Evolutionary conservation across 306 rosid genomes (phyloP).

Genomic region (Trifolium subterraneum): DNA sequence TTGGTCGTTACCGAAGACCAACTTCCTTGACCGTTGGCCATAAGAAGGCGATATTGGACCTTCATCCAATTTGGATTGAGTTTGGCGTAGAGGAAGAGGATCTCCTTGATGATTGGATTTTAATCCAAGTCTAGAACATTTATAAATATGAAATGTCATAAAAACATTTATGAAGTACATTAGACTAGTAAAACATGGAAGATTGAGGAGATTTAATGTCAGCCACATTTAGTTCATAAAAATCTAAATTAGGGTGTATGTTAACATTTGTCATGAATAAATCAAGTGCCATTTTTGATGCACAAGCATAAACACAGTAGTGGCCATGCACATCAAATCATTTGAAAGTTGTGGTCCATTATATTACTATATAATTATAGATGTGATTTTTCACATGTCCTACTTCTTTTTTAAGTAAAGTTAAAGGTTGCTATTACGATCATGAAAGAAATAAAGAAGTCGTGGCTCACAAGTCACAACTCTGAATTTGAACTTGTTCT

Average conservation of each 20-base stretch:
- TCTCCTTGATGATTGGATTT: too few species aligned
- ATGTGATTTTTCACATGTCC: constrained; percentile 31
- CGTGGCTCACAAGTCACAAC: constrained; percentile 22
- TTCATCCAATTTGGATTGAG: too few species aligned
- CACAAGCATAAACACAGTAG: not conserved
- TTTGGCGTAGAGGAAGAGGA: too few species aligned
- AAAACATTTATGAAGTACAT: too few species aligned
- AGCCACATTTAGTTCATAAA: not conserved
- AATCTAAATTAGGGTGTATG: not conserved
- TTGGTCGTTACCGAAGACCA: too few species aligned
- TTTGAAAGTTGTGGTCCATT: constrained; percentile 38
- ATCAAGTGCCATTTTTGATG: constrained; percentile 6
- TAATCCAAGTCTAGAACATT: too few species aligned
- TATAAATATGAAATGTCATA: too few species aligned
- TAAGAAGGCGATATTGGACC: too few species aligned
- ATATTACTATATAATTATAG: constrained; percentile 8
- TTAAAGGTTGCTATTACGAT: constrained; percentile 37
- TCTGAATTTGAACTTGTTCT: constrained; percentile 36
- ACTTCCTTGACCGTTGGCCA: too few species aligned
- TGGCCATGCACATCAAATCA: constrained; percentile 7
- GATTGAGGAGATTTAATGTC: not conserved
- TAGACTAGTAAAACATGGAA: not conserved
- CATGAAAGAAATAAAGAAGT: constrained; percentile 15
- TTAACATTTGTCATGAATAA: too few species aligned
- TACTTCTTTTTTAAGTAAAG: constrained; percentile 43